Evolutionary conservation across 495 filamentous ascomycete genomes (phyloP), one percentile per base, ranked within the genome.

Genomic region (Xylaria venustula): DNA sequence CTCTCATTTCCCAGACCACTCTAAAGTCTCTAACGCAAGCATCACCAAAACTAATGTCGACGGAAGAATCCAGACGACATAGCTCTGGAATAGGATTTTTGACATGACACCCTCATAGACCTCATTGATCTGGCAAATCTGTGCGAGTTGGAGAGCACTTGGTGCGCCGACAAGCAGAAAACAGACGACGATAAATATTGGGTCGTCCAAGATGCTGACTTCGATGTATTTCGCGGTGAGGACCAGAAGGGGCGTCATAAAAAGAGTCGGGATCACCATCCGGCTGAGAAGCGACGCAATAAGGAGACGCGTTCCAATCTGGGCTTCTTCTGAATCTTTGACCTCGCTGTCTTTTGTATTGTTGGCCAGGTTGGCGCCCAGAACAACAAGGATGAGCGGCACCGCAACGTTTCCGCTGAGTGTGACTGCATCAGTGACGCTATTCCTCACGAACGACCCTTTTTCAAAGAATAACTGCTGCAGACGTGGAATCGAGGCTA

Each of bases 71-170:
- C 91, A 96, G 61, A 96, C 86, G 53, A 98, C 94, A 67, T 98
- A 98, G 77, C 93, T 97, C 81, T 97, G 93, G 82, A 98, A 96
- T 19, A 98, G 76, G 46, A 98, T 79, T 70, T 86, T 92, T 25
- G 90, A 89, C 92, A 98, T 98, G 34, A 92, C 90, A 25, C 87
- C 84, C 75, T 97, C 91, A 72, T 90, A 98, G 12, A 98, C 95
- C 58, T 88, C 89, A 72, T 98, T 98, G 74, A 98, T 91, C 79
- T 98, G 95, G 77, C 94, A 98, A 60, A 98, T 98, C 77, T 98
- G 94, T 7, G 95, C 92, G 65, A 98, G 77, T 72, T 98, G 94
- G 64, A 98, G 81, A 30, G 94, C 94, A 61, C 91, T 96, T 14
- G 94, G 94, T 7, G 94, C 94, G 20, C 94, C 94, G 1, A 91